Conservation (phyloP, 169 alveolate species). For the Plasmodium falciparum region DNA sequence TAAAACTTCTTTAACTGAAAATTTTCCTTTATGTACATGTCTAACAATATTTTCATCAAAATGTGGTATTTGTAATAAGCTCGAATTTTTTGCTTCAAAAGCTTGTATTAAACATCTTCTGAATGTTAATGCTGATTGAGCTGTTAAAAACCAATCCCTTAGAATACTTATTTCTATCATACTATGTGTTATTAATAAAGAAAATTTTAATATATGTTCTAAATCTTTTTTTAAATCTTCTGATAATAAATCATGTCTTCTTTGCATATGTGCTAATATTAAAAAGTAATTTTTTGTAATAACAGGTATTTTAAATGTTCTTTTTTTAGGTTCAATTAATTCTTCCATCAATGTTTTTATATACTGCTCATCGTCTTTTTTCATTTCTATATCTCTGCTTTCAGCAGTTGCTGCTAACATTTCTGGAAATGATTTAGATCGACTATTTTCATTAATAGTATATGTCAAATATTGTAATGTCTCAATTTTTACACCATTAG, state of each 20-base stretch:
- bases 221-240: constrained; percentile 80
- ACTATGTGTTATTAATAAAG: constrained; percentile 90
- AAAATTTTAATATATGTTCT: constrained; percentile 83
- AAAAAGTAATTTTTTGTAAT: constrained; percentile 83
- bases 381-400: constrained; percentile 73
- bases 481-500: constrained; percentile 91
- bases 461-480: constrained; percentile 89
- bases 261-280: constrained; percentile 90
- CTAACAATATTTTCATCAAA: constrained; percentile 85
- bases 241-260: constrained; percentile 84
- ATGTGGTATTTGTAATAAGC: constrained; percentile 93
- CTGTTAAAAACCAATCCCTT: constrained; percentile 88
- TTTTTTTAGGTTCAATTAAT: constrained; percentile 79
- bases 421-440: constrained; percentile 85
- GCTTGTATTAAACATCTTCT: constrained; percentile 92
- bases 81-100: constrained; percentile 85
- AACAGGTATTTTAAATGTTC: constrained; percentile 60
- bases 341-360: constrained; percentile 80
- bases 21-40: constrained; percentile 86
- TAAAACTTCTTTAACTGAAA: constrained; percentile 84
- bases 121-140: constrained; percentile 89
- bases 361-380: constrained; percentile 78
- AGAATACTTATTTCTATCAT: constrained; percentile 90
- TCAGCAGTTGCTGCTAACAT: constrained; percentile 84
- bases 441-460: constrained; percentile 81